These are phyloP conservation scores for Trypanosoma vivax DNA, from an alignment of 208 protist genomes.

Conservation along the genomic window DNA sequence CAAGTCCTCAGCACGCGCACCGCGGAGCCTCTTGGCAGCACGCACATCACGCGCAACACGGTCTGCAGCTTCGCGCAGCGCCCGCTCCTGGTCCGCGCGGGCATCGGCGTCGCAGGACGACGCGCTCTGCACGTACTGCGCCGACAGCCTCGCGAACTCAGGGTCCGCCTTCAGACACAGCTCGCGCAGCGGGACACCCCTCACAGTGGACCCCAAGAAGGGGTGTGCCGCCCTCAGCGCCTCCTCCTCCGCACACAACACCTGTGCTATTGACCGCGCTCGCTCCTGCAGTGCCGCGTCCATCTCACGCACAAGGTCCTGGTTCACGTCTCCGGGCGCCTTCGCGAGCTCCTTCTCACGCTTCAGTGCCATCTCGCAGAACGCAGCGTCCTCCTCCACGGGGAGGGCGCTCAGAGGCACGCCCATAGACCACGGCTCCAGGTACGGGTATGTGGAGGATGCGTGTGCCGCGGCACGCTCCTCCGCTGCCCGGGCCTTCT, in stretches of 20 bases:
- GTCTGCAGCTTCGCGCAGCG: no score
- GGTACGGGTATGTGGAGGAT: not conserved
- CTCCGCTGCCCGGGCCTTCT: no score
- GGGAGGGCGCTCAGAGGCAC: constrained; percentile 7
- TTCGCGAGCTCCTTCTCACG: not conserved
- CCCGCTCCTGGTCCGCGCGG: no score
- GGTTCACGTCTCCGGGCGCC: no score
- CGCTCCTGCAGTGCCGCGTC: not conserved
- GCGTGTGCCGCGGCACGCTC: constrained; percentile 22
- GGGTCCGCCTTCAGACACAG: not conserved
- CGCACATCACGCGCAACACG: no score
- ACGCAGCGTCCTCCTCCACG: constrained; percentile 30
- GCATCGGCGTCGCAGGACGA: no score
- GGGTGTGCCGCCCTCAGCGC: not conserved
- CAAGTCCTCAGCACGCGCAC: no score
- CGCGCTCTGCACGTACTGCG: not conserved
- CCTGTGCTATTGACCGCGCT: not conserved
- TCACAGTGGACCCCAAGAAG: not conserved
- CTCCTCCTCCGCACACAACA: not conserved
- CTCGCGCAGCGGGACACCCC: not conserved
- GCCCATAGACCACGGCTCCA: not conserved
- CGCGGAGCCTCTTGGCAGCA: no score
- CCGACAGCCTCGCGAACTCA: not conserved
- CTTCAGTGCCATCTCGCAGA: not conserved
- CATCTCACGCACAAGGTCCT: not conserved